Conservation (phyloP, 116 monocot genomes). For the Phalaenopsis hybrid region DNA sequence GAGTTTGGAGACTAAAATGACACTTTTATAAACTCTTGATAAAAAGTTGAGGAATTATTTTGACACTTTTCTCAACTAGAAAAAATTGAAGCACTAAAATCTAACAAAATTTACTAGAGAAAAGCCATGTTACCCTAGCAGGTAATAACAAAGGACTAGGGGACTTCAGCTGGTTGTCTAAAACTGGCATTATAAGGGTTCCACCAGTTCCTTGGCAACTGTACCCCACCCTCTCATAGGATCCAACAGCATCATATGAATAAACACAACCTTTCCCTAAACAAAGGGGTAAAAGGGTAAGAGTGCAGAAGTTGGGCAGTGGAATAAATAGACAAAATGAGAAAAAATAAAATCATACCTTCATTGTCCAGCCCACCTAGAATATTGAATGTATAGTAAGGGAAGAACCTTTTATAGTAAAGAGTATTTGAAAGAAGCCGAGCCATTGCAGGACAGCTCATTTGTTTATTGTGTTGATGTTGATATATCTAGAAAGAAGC, state of each 20-base stretch:
- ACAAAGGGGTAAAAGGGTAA: not conserved
- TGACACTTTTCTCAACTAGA: not conserved
- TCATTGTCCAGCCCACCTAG: constrained; percentile 91
- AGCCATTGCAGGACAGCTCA: constrained; percentile 97
- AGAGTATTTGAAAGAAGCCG: constrained; percentile 91
- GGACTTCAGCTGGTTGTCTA: constrained; percentile 92
- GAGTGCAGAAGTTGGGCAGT: not conserved
- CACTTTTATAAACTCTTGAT: no score
- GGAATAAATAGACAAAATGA: not conserved
- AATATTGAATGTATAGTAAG: constrained; percentile 94
- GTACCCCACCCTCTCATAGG: constrained; percentile 89
- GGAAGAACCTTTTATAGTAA: constrained; percentile 97
- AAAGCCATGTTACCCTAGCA: constrained; percentile 40
- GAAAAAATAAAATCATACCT: constrained; percentile 33
- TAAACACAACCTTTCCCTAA: constrained; percentile 96
- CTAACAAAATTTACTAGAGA: not conserved
- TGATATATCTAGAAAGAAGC: constrained; percentile 63
- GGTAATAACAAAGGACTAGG: constrained; percentile 90
- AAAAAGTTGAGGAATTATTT: no score
- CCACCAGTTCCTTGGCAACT: constrained; percentile 84
- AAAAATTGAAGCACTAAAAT: not conserved
- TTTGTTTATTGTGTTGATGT: constrained; percentile 96
- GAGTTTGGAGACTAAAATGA: no score
- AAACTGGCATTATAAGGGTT: constrained; percentile 78
- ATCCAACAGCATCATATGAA: constrained; percentile 96